Base-by-base conservation (phyloP, 306 rosid species). In the Inga laurina region DNA sequence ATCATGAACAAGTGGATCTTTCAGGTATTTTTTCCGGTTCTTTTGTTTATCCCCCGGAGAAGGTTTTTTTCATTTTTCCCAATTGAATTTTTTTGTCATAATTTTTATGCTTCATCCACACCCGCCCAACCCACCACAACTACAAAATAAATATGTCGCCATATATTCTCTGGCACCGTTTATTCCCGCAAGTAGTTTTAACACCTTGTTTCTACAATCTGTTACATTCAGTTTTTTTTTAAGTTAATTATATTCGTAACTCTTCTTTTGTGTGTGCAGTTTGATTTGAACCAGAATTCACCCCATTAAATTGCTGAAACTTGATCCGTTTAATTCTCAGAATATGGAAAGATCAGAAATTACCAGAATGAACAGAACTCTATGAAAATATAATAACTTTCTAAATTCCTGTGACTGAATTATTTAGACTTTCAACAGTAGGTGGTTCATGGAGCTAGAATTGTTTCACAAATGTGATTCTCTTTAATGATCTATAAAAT, bases 1-100 rank as follows among this genome's bases (percentile, higher is more conserved):
- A 90, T 91, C 77, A 85, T 91, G 91, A 91, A 91, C 90, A 91
- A 91, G 84, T 91, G 95, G 95, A 91, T 91, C 93, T 91, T 91
- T 57, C 95, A 91, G 95, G 95, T 91, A 75, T 49, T 70, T 14
- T 75, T 48, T 30, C 15, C n/a, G 44, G 37, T 44, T 24, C 41
- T 24, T 10, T 22, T 45, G 30, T n/a, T 59, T 59, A 19, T 11
- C 30, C 8, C 62, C 32, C 8, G 13, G 3, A 66, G 2, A 14
- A 27, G 8, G 27, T 12, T 39, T 7, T 10, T 27, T 41, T 54
- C 2, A 16, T 77, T 21, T 21, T 27, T 0, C 44, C 14, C 4
- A 45, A 45, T 77, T 16, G 5, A 16, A 43, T 64, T 65, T 62
- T 62, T 39, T 44, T 27, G 27, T 30, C 1, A 10, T 16, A 30